A percentile compares a stretch with the other conserved stretches of the same genome.
Evolutionary conservation across 495 filamentous ascomycete genomes (phyloP).

Genomic region (Penicillium cosmopolitanum): DNA sequence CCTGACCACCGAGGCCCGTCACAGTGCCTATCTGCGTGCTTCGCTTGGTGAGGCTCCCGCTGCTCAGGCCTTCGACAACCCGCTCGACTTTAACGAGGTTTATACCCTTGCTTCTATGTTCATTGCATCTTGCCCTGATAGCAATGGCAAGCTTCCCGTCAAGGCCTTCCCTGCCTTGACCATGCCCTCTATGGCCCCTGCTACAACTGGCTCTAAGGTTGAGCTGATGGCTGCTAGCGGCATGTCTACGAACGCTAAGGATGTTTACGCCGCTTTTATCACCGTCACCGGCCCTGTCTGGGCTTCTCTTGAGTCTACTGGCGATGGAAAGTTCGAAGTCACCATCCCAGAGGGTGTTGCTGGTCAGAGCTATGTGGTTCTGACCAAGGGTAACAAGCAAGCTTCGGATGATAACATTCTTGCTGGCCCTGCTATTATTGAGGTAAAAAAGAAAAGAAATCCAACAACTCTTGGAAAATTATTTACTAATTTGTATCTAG

Average conservation of each 20-base stretch:
- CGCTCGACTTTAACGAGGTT: conserved; percentile 60
- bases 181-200: conserved; percentile 13
- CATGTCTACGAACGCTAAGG: conserved; percentile 3
- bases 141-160: conserved; percentile 58
- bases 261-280: conserved; percentile 37
- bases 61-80: conserved; percentile 59
- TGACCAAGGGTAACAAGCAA: conserved; percentile 24
- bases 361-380: conserved; percentile 40
- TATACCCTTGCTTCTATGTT: conserved; percentile 63
- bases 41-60: conserved; percentile 52
- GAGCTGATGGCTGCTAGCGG: conserved; percentile 16
- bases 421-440: conserved; percentile 36
- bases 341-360: conserved; percentile 36
- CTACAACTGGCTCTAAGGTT: conserved; percentile 22
- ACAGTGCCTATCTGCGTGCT: conserved; percentile 60
- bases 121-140: conserved; percentile 58
- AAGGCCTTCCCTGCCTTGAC: conserved; percentile 57
- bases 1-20: conserved; percentile 63
- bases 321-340: conserved; percentile 33
- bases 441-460: conserved; percentile 19
- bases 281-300: conserved; percentile 44
- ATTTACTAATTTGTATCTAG: no score
- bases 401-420: conserved; percentile 30
- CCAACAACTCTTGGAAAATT: no score
- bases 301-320: conserved; percentile 25